Evolutionary conservation across 228 moss, liverwort and hornwort genomes (phyloP).

Genomic region (Sphagnum fallax): DNA sequence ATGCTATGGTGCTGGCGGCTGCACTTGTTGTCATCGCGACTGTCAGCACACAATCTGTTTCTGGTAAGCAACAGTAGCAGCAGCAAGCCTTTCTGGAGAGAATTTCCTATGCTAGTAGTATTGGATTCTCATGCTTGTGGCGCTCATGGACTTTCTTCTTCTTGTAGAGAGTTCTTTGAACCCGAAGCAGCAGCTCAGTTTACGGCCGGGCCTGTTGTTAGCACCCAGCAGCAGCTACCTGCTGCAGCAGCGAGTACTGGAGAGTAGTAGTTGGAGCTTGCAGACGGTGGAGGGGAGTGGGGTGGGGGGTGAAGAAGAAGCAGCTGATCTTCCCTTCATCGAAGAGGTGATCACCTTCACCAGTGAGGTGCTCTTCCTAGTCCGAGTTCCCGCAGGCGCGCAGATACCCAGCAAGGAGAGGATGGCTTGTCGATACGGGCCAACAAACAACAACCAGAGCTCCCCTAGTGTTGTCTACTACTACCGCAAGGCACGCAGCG

Average conservation of each 20-base stretch:
- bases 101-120: not conserved
- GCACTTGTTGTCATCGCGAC: constrained; percentile 17
- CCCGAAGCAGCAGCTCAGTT: constrained; percentile 14
- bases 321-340: constrained; percentile 21
- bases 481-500: constrained; percentile 12
- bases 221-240: constrained; percentile 14
- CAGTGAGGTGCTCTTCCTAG: constrained; percentile 34
- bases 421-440: constrained; percentile 41
- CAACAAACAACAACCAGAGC: not conserved
- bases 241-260: constrained; percentile 9
- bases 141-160: not conserved
- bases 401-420: constrained; percentile 17
- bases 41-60: constrained; percentile 9
- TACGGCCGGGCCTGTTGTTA: constrained; percentile 9
- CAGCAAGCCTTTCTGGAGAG: not conserved
- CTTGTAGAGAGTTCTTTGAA: not conserved
- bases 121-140: not conserved
- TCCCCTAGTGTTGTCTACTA: not conserved
- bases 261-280: no score
- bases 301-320: not conserved
- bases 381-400: constrained; percentile 18
- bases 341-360: constrained; percentile 61
- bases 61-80: not conserved
- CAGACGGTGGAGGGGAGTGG: no score
- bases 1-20: constrained; percentile 11